Conservation (phyloP, 176 grass and related monocot species). For the Phragmites australis region DNA sequence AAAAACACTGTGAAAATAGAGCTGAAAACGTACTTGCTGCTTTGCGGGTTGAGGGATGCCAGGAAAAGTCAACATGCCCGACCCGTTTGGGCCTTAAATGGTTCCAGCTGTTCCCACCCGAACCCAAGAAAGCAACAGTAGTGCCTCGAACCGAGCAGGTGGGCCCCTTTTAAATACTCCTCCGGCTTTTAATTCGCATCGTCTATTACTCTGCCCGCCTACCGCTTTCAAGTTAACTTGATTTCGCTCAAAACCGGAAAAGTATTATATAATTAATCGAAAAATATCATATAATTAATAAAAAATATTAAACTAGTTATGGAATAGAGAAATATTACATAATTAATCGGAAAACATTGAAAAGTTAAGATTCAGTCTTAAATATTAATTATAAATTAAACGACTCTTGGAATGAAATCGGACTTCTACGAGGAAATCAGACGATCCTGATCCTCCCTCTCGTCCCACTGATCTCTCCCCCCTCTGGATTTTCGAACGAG, state of each 20-base stretch:
- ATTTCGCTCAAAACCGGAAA: too few relatives aligned
- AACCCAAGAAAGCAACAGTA: constrained; percentile 38
- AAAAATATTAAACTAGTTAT: too few relatives aligned
- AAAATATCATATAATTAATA: too few relatives aligned
- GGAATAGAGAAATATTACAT: too few relatives aligned
- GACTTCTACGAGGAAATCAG: too few relatives aligned
- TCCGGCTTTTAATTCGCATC: constrained; percentile 67
- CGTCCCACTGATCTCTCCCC: constrained; percentile 5
- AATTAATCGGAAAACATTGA: too few relatives aligned
- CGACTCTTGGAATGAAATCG: too few relatives aligned
- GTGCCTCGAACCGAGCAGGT: constrained; percentile 39
- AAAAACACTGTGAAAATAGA: not conserved
- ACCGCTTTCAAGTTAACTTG: too few relatives aligned
- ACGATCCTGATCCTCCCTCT: too few relatives aligned
- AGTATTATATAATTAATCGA: too few relatives aligned
- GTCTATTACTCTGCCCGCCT: constrained; percentile 37
- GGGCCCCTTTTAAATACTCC: constrained; percentile 56
- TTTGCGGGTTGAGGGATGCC: not conserved
- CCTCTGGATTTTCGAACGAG: not conserved
- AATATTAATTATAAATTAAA: too few relatives aligned
- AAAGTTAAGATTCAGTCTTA: too few relatives aligned
- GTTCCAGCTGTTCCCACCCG: constrained; percentile 67
- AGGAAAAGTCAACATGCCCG: constrained; percentile 27
- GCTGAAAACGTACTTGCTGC: not conserved
- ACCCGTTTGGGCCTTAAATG: constrained; percentile 57